phyloP scores from a whole-genome alignment of 2,329 filamentous ascomycete genomes.

The Orbilia oligospora region DNA sequence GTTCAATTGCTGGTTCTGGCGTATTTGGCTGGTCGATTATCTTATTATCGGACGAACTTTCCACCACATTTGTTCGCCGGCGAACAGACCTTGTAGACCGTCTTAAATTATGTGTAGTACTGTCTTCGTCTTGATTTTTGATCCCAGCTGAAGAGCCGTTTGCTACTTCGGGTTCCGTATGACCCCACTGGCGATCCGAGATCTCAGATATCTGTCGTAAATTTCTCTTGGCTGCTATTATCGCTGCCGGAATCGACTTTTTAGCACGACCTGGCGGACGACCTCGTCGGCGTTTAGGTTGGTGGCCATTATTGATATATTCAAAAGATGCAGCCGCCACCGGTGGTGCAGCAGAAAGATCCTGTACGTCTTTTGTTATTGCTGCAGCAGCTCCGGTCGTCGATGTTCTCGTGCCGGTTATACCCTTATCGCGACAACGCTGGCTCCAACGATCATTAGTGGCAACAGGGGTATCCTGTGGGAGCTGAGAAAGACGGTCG shows the following conservation, averaged over 20 bases:
- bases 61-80: background rate
- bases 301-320: background rate
- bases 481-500: constrained; percentile 34
- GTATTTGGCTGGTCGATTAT: background rate
- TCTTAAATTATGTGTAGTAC: background rate
- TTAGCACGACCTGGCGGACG: constrained; percentile 17
- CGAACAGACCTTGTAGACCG: constrained; percentile 11
- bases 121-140: background rate
- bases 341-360: background rate
- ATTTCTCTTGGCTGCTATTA: constrained; percentile 36
- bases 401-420: background rate
- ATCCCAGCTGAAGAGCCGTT: background rate
- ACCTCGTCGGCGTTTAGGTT: constrained; percentile 23
- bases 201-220: constrained; percentile 34
- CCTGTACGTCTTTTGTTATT: background rate
- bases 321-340: background rate
- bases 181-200: constrained; percentile 51
- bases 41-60: constrained; percentile 7
- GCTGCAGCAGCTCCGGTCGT: background rate
- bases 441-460: constrained; percentile 8
- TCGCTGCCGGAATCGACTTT: constrained; percentile 20
- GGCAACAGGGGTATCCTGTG: constrained; percentile 18
- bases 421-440: constrained; percentile 25
- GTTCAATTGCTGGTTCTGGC: background rate
- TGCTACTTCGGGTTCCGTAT: constrained; percentile 7